Percentiles rank a stretch among this genome's conserved stretches.
Conservation (phyloP, 1,284 basidiomycete species). For the Ustilago loliicola region DNA sequence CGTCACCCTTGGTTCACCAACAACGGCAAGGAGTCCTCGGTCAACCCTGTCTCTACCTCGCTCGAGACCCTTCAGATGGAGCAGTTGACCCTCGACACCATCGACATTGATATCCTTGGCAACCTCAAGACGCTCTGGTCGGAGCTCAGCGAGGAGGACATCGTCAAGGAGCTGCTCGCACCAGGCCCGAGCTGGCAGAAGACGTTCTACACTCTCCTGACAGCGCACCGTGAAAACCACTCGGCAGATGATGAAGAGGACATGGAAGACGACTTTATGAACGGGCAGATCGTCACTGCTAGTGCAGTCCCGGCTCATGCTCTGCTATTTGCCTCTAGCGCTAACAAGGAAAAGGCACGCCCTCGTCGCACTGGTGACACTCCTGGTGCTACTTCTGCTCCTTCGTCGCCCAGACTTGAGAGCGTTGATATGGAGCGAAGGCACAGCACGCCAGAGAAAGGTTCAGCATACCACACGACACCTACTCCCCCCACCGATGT, state of each 20-base stretch:
- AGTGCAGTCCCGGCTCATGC: constrained; percentile 38
- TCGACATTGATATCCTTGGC: constrained; percentile 89
- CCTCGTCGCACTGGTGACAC: constrained; percentile 40
- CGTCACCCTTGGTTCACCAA: constrained; percentile 88
- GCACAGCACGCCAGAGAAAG: constrained; percentile 52
- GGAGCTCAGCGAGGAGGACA: constrained; percentile 58
- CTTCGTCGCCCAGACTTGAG: constrained; percentile 39
- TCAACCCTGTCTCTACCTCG: constrained; percentile 64
- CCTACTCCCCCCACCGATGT: constrained; percentile 22
- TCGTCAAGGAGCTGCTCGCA: constrained; percentile 56
- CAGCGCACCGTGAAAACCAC: constrained; percentile 67
- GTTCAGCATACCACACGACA: constrained; percentile 34
- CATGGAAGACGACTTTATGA: constrained; percentile 51
- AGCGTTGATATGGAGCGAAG: constrained; percentile 47
- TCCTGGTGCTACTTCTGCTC: constrained; percentile 31
- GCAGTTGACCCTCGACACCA: constrained; percentile 68
- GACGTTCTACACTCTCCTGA: constrained; percentile 69
- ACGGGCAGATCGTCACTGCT: constrained; percentile 41
- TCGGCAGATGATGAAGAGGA: constrained; percentile 67
- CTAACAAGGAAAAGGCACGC: constrained; percentile 44
- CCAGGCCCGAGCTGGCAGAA: constrained; percentile 68
- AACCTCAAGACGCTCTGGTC: constrained; percentile 92
- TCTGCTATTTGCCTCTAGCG: constrained; percentile 26
- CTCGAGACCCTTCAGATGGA: constrained; percentile 71
- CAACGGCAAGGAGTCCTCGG: constrained; percentile 72